Conservation (phyloP, 495 filamentous ascomycete species). For the Chaetomidium leptoderma region DNA sequence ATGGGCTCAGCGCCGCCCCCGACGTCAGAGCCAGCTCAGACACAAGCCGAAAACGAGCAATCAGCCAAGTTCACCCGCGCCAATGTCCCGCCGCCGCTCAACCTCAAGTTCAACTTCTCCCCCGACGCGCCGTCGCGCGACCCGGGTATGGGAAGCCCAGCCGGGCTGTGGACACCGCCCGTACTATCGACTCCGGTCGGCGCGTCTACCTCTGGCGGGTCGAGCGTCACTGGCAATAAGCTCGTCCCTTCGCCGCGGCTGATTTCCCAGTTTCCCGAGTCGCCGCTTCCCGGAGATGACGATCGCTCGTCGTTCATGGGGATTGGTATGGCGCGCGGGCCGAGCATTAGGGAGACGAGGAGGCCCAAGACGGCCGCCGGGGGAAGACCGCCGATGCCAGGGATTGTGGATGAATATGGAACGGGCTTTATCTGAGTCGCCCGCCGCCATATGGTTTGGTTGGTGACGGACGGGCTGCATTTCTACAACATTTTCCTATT, state of each 20-base stretch:
- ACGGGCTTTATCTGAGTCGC: constrained; percentile 30
- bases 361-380: constrained; percentile 10
- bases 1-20: neutral
- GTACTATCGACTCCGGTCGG: constrained; percentile 8
- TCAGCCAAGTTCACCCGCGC: constrained; percentile 17
- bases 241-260: constrained; percentile 17
- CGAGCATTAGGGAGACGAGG: constrained; percentile 25
- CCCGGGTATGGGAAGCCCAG: neutral
- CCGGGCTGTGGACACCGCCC: constrained; percentile 26
- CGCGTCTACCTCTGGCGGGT: constrained; percentile 8
- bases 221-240: neutral
- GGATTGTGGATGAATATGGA: constrained; percentile 26
- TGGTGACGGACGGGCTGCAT: no score
- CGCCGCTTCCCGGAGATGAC: neutral
- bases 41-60: neutral
- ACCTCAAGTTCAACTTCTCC: constrained; percentile 29
- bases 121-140: constrained; percentile 29
- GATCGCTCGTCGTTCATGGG: constrained; percentile 18
- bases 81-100: constrained; percentile 25
- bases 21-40: neutral
- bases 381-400: neutral
- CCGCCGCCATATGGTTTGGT: no score
- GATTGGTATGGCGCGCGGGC: constrained; percentile 32
- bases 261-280: constrained; percentile 15
- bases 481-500: no score